phyloP scores from a whole-genome alignment of 208 protist genomes.

The Trichomonas gallinae region DNA sequence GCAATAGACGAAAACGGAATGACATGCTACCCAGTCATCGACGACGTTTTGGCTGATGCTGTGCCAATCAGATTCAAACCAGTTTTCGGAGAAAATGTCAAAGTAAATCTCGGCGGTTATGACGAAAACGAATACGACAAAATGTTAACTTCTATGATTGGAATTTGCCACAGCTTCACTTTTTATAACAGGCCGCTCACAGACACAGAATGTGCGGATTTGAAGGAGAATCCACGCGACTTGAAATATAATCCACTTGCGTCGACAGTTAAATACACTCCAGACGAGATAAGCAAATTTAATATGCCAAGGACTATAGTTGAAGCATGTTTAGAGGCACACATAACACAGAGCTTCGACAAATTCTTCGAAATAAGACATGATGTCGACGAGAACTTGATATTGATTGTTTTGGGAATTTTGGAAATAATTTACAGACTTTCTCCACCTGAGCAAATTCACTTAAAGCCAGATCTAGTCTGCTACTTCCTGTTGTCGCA shows the following conservation, averaged over 20 bases:
- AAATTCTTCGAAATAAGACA: not conserved
- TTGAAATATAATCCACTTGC: not conserved
- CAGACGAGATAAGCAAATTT: too few relatives aligned
- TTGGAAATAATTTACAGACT: not conserved
- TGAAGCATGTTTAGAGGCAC: not conserved
- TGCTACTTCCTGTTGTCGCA: not conserved
- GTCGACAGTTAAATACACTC: not conserved
- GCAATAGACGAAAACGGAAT: not conserved
- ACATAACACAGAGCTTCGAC: not conserved
- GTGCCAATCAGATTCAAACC: not conserved
- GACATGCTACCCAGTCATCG: not conserved
- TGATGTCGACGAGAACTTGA: not conserved
- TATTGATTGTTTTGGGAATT: not conserved
- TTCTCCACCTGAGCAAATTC: not conserved
- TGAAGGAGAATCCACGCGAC: not conserved
- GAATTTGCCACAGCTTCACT: not conserved
- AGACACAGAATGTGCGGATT: not conserved
- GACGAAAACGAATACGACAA: not conserved
- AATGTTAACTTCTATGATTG: not conserved
- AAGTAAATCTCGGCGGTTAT: not conserved
- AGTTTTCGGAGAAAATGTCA: not conserved
- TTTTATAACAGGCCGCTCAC: not conserved
- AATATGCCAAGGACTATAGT: not conserved
- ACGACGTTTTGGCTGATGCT: not conserved
- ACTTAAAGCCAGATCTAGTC: not conserved